phyloP scores from a whole-genome alignment of 345 rosid species.

The Streptanthus diversifolius region DNA sequence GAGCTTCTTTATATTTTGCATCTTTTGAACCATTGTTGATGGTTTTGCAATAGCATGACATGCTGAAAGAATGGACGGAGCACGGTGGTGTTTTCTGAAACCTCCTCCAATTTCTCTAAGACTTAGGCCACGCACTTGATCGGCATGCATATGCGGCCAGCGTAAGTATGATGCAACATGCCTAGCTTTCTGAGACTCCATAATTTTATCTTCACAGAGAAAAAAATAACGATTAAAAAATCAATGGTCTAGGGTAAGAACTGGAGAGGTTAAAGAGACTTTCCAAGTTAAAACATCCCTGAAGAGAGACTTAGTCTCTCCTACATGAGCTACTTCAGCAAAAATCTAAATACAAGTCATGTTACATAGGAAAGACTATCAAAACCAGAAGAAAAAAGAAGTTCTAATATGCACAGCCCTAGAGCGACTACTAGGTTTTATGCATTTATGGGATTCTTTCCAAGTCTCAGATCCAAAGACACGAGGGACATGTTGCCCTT shows the following conservation, averaged over 20 bases:
- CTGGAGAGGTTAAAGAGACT: conserved; percentile 3
- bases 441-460: neutral
- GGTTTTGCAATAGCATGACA: conserved; percentile 96
- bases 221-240: conserved; percentile 15
- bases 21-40: conserved; percentile 82
- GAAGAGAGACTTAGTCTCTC: conserved; percentile 1
- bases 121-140: conserved; percentile 90
- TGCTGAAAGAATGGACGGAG: conserved; percentile 83
- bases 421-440: conserved; percentile 5
- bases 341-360: conserved; percentile 8
- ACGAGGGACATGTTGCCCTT: neutral
- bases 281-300: conserved; percentile 9
- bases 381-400: neutral
- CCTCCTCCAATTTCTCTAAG: conserved; percentile 99
- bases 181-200: conserved; percentile 42
- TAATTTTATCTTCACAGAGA: conserved; percentile 45
- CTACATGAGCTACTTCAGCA: conserved; percentile 25
- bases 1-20: conserved; percentile 84
- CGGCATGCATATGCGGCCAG: conserved; percentile 96
- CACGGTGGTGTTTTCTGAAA: conserved; percentile 92
- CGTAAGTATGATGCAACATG: conserved; percentile 61
- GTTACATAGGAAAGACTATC: conserved; percentile 1
- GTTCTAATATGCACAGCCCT: conserved; percentile 1
- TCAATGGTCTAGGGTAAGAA: conserved; percentile 4
- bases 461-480: conserved; percentile 4